Evolutionary conservation across 2,329 filamentous ascomycete genomes (phyloP).

Genomic region (Metarhizium sp.): DNA sequence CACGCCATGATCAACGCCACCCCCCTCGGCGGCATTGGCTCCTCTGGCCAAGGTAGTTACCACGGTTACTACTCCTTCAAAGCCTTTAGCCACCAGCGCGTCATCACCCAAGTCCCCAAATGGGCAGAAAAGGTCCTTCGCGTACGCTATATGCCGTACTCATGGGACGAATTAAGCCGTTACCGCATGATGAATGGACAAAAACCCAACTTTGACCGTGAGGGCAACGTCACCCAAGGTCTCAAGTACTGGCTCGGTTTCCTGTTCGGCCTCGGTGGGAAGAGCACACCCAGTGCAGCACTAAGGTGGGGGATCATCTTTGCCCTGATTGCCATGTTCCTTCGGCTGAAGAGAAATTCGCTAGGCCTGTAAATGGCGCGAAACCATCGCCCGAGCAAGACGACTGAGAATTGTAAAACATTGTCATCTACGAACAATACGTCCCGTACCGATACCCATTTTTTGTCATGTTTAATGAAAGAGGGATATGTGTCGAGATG

Average conservation of each 20-base stretch:
- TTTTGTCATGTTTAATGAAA: background rate
- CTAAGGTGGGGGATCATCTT: slow-evolving; percentile 38
- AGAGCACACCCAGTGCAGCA: slow-evolving; percentile 38
- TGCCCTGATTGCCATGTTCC: slow-evolving; percentile 24
- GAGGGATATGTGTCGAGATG: background rate
- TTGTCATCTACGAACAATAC: background rate
- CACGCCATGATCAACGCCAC: slow-evolving; percentile 31
- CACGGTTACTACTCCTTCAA: slow-evolving; percentile 39
- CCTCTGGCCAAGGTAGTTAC: slow-evolving; percentile 37
- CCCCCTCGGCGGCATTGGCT: slow-evolving; percentile 41
- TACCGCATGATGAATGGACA: slow-evolving; percentile 30
- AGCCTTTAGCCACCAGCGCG: slow-evolving; percentile 29
- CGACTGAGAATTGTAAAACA: background rate
- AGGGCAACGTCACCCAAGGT: slow-evolving; percentile 42
- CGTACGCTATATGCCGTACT: slow-evolving; percentile 59
- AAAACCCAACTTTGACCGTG: slow-evolving; percentile 54
- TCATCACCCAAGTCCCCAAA: slow-evolving; percentile 24
- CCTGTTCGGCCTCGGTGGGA: slow-evolving; percentile 41
- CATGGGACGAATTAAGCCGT: slow-evolving; percentile 32
- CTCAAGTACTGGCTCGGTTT: slow-evolving; percentile 45
- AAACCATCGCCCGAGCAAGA: background rate
- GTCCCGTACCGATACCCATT: background rate
- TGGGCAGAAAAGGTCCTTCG: slow-evolving; percentile 44
- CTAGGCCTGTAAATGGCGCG: slow-evolving; percentile 21
- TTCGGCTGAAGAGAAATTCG: slow-evolving; percentile 24